Conservation (phyloP, 495 filamentous ascomycete species). For the Aspergillus sclerotiicarbonarius region DNA sequence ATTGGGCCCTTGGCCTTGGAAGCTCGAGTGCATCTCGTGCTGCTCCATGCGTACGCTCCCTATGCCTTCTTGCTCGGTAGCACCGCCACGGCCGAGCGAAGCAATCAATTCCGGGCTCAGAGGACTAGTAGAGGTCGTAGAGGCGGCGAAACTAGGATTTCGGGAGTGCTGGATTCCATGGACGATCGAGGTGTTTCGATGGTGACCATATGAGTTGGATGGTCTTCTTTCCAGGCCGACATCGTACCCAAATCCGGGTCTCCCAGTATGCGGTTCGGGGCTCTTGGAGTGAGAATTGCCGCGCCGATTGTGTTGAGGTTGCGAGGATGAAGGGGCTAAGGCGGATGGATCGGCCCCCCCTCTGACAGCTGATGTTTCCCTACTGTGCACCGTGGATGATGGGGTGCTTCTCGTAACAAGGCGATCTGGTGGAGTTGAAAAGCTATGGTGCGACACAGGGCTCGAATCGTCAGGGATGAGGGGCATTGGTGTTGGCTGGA, state of each 20-base stretch:
- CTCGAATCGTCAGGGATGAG: slow-evolving; percentile 45
- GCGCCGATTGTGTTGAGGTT: slow-evolving; percentile 40
- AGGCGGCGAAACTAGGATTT: slow-evolving; percentile 69
- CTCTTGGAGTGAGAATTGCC: slow-evolving; percentile 57
- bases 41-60: slow-evolving; percentile 31
- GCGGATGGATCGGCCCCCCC: slow-evolving; percentile 44
- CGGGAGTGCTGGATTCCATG: slow-evolving; percentile 93
- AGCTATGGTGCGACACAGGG: slow-evolving; percentile 41
- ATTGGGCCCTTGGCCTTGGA: slow-evolving; percentile 23
- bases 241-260: slow-evolving; percentile 47
- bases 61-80: slow-evolving; percentile 25
- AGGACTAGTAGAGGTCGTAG: slow-evolving; percentile 67
- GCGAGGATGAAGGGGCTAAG: slow-evolving; percentile 38
- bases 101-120: slow-evolving; percentile 81
- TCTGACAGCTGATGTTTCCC: slow-evolving; percentile 44
- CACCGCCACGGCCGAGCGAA: slow-evolving; percentile 50
- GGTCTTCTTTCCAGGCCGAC: slow-evolving; percentile 64
- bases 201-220: slow-evolving; percentile 77
- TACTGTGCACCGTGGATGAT: slow-evolving; percentile 50
- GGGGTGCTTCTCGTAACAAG: slow-evolving; percentile 46
- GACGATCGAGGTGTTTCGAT: slow-evolving; percentile 91
- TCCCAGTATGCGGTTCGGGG: slow-evolving; percentile 41
- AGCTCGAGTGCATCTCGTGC: slow-evolving; percentile 28
- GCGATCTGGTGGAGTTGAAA: slow-evolving; percentile 41
- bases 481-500: slow-evolving; percentile 44